Base-by-base conservation (phyloP, 1,284 basidiomycete genomes). In the Ganoderma boninense region DNA sequence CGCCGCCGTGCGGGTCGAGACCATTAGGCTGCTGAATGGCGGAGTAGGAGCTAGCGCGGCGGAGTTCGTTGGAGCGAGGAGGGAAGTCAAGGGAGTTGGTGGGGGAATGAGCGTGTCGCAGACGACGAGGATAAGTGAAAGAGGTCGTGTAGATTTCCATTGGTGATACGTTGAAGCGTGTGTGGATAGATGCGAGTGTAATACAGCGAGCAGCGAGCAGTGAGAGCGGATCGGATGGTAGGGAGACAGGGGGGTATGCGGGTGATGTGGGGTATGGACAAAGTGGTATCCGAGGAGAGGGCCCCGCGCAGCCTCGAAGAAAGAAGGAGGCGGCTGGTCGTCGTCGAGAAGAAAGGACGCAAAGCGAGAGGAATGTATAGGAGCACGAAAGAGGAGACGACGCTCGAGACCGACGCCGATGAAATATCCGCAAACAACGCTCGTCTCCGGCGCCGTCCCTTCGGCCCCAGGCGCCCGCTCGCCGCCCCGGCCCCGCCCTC, bases 91-190 rank as follows among this genome's bases (percentile, higher is more conserved):
- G 85, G 73, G 90, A 87, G 72, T 88, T 88, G 75, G 88, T 82
- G 66, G 88, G 83, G 68, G 89, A 88, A 82, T 87, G 88, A 83
- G 86, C 82, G 82, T 89, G 87, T 79, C 90, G 90, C 80, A 90
- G 87, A 80, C 90, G 86, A 84, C 93, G 92, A 77, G 94, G 94
- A 84, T 94, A 92, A 78, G 91, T 92, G 86, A 96, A 95, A 79
- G 95, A 95, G 76, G 95, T 95, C 67, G 95, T 95, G 88, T 97
- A 97, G 80, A 96, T 90, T 81, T 97, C 96, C 96, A 97, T 96
- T 79, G 69, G 54, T 54, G 65, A 52, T 79, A 83, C 75, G 66
- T 70, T 76, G 74, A 71, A 70, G 52, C 26, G 70, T 73, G 73
- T 65, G 71, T 14, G 38, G 75, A 73, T 78, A 77, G 78, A 77